Evolutionary conservation across 306 rosid species (phyloP).

Genomic region (Ormosia semicastrata): DNA sequence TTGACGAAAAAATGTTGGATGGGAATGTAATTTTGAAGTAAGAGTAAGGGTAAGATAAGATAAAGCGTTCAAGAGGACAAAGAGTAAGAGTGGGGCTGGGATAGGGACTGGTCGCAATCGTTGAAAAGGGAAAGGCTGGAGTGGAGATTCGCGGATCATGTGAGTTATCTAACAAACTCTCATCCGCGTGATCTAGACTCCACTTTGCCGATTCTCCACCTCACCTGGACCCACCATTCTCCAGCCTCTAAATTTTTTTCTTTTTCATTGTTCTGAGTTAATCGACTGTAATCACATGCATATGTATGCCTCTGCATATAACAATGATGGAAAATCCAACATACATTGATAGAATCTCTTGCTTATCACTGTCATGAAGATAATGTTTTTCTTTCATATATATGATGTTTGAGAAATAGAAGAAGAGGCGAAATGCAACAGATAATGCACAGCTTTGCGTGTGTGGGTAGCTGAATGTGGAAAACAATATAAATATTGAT

Average conservation of each 20-base stretch:
- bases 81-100: neutral
- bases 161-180: slow-evolving; percentile 56
- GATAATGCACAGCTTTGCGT: slow-evolving; percentile 35
- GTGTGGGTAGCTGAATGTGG: slow-evolving; percentile 21
- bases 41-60: slow-evolving; percentile 17
- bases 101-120: slow-evolving; percentile 37
- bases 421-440: neutral
- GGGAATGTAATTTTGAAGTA: neutral
- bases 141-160: slow-evolving; percentile 65
- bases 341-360: neutral
- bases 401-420: slow-evolving; percentile 8
- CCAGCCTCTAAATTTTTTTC: neutral
- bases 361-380: neutral
- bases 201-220: slow-evolving; percentile 27
- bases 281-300: too few relatives aligned
- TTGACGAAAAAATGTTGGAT: too few relatives aligned
- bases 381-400: slow-evolving; percentile 9
- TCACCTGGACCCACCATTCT: neutral
- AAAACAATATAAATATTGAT: neutral
- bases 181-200: slow-evolving; percentile 51
- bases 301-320: too few relatives aligned
- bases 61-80: neutral
- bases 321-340: too few relatives aligned
- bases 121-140: slow-evolving; percentile 48
- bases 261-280: too few relatives aligned